A percentile compares a stretch with the other conserved stretches of the same genome.
Evolutionary conservation across 2,329 filamentous ascomycete species (phyloP).

Genomic region (Neoscytalidium dimidiatum): DNA sequence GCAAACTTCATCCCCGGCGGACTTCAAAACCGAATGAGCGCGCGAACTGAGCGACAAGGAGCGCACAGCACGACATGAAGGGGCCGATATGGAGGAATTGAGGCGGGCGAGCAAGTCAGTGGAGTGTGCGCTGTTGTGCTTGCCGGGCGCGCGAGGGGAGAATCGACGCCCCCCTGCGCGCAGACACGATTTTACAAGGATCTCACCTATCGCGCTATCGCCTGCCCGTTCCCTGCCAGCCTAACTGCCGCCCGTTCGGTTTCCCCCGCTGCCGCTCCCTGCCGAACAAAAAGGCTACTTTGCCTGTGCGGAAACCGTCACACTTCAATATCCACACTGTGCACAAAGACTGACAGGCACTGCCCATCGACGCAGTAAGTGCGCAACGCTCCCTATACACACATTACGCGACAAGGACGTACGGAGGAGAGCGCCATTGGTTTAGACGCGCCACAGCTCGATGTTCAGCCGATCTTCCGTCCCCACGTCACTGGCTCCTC

Average conservation of each 20-base stretch:
- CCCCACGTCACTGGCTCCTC: neutral
- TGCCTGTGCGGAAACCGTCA: no score
- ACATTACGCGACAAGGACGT: neutral
- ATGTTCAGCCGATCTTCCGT: neutral
- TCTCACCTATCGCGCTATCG: neutral
- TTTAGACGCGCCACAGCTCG: neutral
- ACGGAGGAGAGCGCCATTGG: neutral
- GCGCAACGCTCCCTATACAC: neutral
- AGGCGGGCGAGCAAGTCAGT: neutral
- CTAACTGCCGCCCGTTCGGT: neutral
- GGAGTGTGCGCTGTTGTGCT: neutral
- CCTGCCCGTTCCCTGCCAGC: neutral
- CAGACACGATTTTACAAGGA: neutral
- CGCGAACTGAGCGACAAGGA: neutral
- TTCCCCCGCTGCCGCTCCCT: neutral
- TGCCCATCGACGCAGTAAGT: neutral
- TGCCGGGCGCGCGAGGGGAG: neutral
- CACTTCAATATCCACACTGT: neutral
- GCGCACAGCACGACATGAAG: neutral
- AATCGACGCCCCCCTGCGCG: neutral
- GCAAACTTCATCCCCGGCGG: constrained; percentile 59
- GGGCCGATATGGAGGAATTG: neutral
- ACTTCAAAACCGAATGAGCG: neutral
- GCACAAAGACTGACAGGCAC: neutral
- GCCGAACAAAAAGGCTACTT: no score